These are phyloP conservation scores for Claviceps citrina DNA, from an alignment of 2,329 filamentous ascomycete genomes.

Conservation along the genomic window DNA sequence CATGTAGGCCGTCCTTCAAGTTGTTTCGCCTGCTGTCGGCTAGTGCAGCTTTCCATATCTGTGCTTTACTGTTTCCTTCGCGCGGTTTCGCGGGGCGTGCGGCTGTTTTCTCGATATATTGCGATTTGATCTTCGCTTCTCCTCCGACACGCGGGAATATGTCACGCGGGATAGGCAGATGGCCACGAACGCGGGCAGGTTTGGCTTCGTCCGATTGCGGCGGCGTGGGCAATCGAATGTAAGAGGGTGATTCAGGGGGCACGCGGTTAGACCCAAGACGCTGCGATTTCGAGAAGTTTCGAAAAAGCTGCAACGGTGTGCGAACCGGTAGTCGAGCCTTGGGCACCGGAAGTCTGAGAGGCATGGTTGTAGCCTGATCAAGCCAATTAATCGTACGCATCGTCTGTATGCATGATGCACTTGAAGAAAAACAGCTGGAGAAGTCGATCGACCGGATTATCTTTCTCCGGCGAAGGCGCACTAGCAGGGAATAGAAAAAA, in stretches of 20 bases:
- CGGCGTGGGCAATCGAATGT: conserved; percentile 65
- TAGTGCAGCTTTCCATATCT: conserved; percentile 57
- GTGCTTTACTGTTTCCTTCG: conserved; percentile 21
- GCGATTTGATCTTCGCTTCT: conserved; percentile 42
- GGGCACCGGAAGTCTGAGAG: conserved; percentile 11
- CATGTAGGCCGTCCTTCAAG: conserved; percentile 52
- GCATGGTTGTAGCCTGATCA: conserved; percentile 11
- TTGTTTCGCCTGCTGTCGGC: conserved; percentile 57
- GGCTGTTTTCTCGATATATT: conserved; percentile 46
- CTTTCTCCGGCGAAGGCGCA: too few relatives aligned
- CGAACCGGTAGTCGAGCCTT: conserved; percentile 14
- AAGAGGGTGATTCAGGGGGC: conserved; percentile 75
- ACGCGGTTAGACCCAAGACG: conserved; percentile 37
- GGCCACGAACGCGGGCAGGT: conserved; percentile 48
- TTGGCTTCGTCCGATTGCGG: conserved; percentile 49
- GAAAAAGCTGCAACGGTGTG: conserved; percentile 13
- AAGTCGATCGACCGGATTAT: neutral
- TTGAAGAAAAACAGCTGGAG: neutral
- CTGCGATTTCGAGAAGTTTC: conserved; percentile 20
- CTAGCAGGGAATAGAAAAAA: too few relatives aligned
- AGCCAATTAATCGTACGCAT: neutral
- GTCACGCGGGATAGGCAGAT: conserved; percentile 67
- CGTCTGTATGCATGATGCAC: too few relatives aligned
- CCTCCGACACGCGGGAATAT: conserved; percentile 50
- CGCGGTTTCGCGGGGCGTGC: conserved; percentile 33